Base-by-base conservation (phyloP, 805 yeast species). In the Yamadazyma scolyti region DNA sequence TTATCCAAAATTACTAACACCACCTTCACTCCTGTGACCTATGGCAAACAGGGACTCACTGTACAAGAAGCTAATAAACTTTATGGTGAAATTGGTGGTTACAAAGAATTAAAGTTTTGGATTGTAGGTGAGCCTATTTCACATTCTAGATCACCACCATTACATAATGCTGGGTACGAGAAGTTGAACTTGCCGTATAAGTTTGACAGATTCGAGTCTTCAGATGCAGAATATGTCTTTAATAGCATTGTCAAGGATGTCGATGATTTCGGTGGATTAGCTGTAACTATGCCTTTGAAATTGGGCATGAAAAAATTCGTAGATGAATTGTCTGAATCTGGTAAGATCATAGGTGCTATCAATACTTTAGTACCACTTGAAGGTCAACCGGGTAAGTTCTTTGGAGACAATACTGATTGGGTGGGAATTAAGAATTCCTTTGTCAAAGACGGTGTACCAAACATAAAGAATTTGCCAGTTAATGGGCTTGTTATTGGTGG, bases 401-500 rank as follows among this genome's bases (percentile, higher is more conserved):
- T 56, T 30, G 98, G 97, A 42, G 90, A 85, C 47, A 93, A 93
- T 63, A 93, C 99, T 25, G 99, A 93, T 56, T 93, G 96, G 95
- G 61, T 77, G 28, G 99, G 98, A 8, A 84, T 93, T 44, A 67
- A 65, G 27, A 73, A 80, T 39, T 75, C 96, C 2, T 77, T 88
- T 44, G 52, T 61, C 12, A 58, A 71, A 38, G 68, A 70, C 36
- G 95, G 95, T 23, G 79, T 77, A 24, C 75, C 79, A 23, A 58
- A 59, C 23, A 48, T 52, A 35, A 54, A 52, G 14, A 50, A 46
- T 36, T 47, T 49, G 18, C 37, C 46, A 10, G 63, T 69, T 9
- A 61, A 71, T 35, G 97, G 96, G 19, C 61, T 89, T 37, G 82
- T 93, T 26, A 68, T 93, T 42, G 99, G 99, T 30, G 96, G 96